Conservation (phyloP, 306 rosid genomes). For the Dalbergia cultrata region DNA sequence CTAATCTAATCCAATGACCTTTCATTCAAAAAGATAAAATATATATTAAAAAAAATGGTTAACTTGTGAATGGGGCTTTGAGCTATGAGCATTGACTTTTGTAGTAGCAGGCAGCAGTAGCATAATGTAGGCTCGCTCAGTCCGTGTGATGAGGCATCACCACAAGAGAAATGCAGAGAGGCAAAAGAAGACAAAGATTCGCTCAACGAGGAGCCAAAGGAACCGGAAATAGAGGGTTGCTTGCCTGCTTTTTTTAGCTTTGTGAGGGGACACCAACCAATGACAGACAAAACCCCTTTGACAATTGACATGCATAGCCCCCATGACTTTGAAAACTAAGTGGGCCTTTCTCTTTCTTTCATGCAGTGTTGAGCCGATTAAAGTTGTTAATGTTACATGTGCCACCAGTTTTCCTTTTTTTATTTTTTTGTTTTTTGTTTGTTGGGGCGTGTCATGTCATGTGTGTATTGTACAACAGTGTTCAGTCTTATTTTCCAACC, state of each 20-base stretch:
- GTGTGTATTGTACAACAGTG: conserved; percentile 12
- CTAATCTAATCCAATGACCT: conserved; percentile 27
- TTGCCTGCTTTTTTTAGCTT: conserved; percentile 38
- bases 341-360: conserved; percentile 66
- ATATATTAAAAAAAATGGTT: conserved; percentile 35
- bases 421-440: neutral
- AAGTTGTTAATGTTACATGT: conserved; percentile 46
- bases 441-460: conserved; percentile 9
- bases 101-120: conserved; percentile 1
- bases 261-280: conserved; percentile 52
- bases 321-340: conserved; percentile 44
- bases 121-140: neutral
- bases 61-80: conserved; percentile 51
- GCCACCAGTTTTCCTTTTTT: conserved; percentile 11
- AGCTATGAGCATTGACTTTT: conserved; percentile 69
- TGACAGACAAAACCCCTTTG: conserved; percentile 50
- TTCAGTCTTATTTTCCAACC: conserved; percentile 43
- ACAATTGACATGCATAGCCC: conserved; percentile 6
- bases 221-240: conserved; percentile 38
- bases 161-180: neutral
- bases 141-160: neutral
- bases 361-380: conserved; percentile 56
- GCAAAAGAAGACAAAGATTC: conserved; percentile 66
- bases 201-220: conserved; percentile 66
- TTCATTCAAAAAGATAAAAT: neutral